A percentile compares a stretch with the other conserved stretches of the same genome.
phyloP scores from a whole-genome alignment of 177 flowering plant genomes.

The Vitis hybrid region DNA sequence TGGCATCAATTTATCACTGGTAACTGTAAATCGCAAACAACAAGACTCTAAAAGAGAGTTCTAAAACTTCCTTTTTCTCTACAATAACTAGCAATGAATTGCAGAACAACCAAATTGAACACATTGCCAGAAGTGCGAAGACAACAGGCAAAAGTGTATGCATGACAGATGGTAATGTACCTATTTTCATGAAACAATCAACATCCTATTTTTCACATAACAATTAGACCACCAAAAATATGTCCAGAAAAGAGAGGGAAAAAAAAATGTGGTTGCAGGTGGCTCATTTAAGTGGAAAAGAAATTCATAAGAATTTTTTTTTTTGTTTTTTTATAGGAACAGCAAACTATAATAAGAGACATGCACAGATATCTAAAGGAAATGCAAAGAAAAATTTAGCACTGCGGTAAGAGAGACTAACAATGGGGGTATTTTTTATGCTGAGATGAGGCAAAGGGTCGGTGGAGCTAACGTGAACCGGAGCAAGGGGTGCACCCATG shows the following conservation, averaged over 20 bases:
- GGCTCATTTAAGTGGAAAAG: no score
- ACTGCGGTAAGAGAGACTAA: slow-evolving; percentile 29
- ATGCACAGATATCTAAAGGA: background rate
- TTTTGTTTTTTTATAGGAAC: no score
- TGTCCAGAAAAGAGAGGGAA: no score
- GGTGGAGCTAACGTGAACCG: slow-evolving; percentile 68
- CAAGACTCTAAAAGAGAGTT: no score
- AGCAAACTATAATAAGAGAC: slow-evolving; percentile 1
- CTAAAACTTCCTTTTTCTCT: no score
- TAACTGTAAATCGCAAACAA: no score
- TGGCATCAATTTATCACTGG: no score
- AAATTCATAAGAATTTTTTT: no score
- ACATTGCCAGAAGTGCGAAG: background rate
- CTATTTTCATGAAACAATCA: no score
- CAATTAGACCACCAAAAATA: background rate
- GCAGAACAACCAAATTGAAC: background rate
- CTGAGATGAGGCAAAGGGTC: slow-evolving; percentile 85
- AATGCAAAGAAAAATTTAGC: background rate
- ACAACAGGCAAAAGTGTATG: background rate
- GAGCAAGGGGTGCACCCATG: slow-evolving; percentile 90
- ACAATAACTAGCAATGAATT: background rate
- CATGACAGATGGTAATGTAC: no score
- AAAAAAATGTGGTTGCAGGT: no score
- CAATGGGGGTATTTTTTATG: slow-evolving; percentile 90
- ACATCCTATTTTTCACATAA: no score